Evolutionary conservation across 208 protist species (phyloP), one percentile per base, ranked within the genome.

Genomic region (Crithidia mellificae): DNA sequence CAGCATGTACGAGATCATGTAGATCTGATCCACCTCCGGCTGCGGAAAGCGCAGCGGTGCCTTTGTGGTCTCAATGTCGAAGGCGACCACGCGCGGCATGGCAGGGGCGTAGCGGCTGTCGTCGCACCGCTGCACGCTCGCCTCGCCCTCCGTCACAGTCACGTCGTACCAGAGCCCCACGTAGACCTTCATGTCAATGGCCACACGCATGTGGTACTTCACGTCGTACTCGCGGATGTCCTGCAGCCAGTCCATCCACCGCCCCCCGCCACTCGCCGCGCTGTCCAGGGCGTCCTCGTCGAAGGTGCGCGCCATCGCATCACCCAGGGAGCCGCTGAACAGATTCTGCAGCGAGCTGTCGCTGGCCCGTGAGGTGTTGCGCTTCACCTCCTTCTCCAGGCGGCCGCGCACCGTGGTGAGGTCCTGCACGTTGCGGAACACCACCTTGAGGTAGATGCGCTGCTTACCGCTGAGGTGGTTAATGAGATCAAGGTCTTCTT

Each of bases 1-100:
- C 8, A 99, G 63, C 98, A 99, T 99, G 86, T 99, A 99, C 4
- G 99, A 99, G 58, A 99, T 99, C 98, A 99, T 99, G 88, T 99
- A 99, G 41, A 99, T 98, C 64, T 94, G 80, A 87, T 99, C 99
- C 15, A 91, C 85, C 51, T 97, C 77, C 12, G 93, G 91, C 64
- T 99, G 97, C 25, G 99, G 99, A 78, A 99, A 99, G 73, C 98
- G 99, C 44, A 99, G 83, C 30, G 98, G 99, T 6, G 92, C 80
- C 74, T 99, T 99, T 1, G 98, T 99, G 7, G 96, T 99, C 74
- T 99, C 99, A 72, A 99, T 99, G 91, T 99, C 99, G 65, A 98
- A 99, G 1, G 98, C 97, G 30, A 90, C 89, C 2, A 98, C 83
- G 2, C 80, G 78, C 8, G 95, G 95, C 81, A 98, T 93, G 3